These are phyloP conservation scores for Xylaria sp. DNA, from an alignment of 495 filamentous ascomycete genomes.

Conservation along the genomic window DNA sequence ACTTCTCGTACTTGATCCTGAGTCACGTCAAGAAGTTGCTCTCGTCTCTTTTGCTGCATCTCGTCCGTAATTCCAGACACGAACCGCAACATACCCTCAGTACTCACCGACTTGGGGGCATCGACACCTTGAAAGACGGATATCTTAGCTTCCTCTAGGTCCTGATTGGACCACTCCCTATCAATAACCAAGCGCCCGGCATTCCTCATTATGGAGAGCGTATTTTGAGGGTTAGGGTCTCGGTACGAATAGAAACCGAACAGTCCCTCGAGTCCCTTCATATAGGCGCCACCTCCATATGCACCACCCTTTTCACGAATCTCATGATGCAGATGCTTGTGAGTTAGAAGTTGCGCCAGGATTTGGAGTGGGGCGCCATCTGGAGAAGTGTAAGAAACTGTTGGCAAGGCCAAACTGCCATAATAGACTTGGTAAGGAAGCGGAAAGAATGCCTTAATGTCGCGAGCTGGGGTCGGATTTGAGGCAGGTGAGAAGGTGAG, in stretches of 20 bases:
- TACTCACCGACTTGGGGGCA: slow-evolving; percentile 84
- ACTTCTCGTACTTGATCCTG: slow-evolving; percentile 79
- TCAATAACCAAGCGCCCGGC: slow-evolving; percentile 86
- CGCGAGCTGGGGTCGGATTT: slow-evolving; percentile 42
- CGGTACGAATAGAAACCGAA: slow-evolving; percentile 97
- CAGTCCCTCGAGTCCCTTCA: slow-evolving; percentile 75
- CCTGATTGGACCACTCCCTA: slow-evolving; percentile 81
- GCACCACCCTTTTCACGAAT: slow-evolving; percentile 98
- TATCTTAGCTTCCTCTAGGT: slow-evolving; percentile 95
- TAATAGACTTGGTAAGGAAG: slow-evolving; percentile 98
- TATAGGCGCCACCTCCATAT: slow-evolving; percentile 91
- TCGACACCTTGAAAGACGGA: slow-evolving; percentile 96
- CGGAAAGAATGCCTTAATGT: slow-evolving; percentile 84
- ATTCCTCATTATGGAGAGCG: slow-evolving; percentile 80
- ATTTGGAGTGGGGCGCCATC: slow-evolving; percentile 82
- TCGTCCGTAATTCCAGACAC: slow-evolving; percentile 83
- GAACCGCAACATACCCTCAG: slow-evolving; percentile 87
- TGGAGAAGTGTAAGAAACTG: slow-evolving; percentile 81
- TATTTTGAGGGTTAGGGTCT: slow-evolving; percentile 94
- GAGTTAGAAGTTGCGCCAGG: slow-evolving; percentile 91
- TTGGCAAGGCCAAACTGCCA: slow-evolving; percentile 78
- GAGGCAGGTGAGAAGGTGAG: slow-evolving; percentile 45
- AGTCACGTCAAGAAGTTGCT: slow-evolving; percentile 86
- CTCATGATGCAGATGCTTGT: slow-evolving; percentile 96
- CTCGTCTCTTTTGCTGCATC: slow-evolving; percentile 86